Evolutionary conservation across 306 rosid genomes (phyloP).

Genomic region (Rosa rugosa): DNA sequence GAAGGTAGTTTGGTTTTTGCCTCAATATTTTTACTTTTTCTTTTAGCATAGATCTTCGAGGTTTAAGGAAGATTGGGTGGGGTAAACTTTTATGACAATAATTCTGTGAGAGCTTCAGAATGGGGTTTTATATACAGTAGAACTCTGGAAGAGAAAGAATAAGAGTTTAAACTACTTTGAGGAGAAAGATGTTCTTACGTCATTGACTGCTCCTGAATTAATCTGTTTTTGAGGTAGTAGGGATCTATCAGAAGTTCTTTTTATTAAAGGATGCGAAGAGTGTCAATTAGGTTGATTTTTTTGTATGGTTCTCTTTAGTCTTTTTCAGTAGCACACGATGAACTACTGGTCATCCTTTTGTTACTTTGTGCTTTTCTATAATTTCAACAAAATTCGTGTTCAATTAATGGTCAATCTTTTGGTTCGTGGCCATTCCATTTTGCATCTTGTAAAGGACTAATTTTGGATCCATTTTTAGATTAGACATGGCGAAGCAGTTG

Average conservation of each 20-base stretch:
- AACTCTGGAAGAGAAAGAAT: background rate
- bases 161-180: background rate
- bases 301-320: background rate
- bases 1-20: background rate
- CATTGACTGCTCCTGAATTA: background rate
- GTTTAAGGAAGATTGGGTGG: background rate
- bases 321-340: background rate
- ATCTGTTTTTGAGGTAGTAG: background rate
- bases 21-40: background rate
- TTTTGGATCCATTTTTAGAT: conserved; percentile 51
- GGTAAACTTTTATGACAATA: background rate
- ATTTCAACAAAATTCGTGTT: background rate
- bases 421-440: background rate
- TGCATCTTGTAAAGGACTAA: background rate
- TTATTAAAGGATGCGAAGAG: background rate
- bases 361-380: conserved; percentile 13
- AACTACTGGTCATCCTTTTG: conserved; percentile 15
- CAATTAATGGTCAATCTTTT: background rate
- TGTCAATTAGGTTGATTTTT: background rate
- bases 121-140: background rate
- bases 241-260: background rate
- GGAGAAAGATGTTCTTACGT: background rate
- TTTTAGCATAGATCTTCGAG: background rate
- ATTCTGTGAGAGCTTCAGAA: background rate
- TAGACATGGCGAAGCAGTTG: conserved; percentile 98